Percentiles rank a stretch among this genome's conserved stretches.
These are phyloP conservation scores for Acacia crassicarpa DNA, from an alignment of 306 rosid species.

Conservation along the genomic window DNA sequence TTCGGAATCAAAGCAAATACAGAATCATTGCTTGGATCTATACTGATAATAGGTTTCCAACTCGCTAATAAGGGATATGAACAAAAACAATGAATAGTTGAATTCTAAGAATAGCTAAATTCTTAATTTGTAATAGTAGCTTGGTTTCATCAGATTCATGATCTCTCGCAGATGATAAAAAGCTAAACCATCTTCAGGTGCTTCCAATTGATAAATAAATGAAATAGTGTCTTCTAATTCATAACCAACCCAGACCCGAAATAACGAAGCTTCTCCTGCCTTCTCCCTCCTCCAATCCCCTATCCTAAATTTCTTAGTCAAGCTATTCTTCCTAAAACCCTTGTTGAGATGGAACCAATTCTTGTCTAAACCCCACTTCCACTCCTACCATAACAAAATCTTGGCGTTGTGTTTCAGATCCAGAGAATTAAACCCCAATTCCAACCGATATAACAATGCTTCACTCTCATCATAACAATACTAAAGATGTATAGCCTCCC, in stretches of 20 bases:
- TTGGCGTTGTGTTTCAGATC: constrained; percentile 3
- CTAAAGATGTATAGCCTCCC: neutral
- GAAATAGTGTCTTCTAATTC: neutral
- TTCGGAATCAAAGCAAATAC: constrained; percentile 21
- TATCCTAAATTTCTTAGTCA: neutral
- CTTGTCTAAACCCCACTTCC: neutral
- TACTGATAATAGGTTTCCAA: neutral
- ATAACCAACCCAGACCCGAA: neutral
- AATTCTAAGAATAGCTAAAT: neutral
- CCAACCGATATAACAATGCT: neutral
- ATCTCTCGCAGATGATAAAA: constrained; percentile 17
- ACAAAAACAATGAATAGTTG: neutral
- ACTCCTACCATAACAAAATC: neutral
- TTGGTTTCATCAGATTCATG: constrained; percentile 8
- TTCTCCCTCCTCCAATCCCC: neutral
- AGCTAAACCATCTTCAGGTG: constrained; percentile 8
- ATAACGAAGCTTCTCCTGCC: neutral
- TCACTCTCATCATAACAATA: constrained; percentile 9
- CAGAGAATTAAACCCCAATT: neutral
- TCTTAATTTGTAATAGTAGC: neutral
- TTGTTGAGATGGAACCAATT: neutral
- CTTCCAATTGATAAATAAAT: neutral
- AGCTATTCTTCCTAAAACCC: neutral
- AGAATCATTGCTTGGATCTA: neutral
- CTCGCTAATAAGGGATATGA: neutral